Evolutionary conservation across 2,329 filamentous ascomycete genomes (phyloP), one percentile per base, ranked within the genome.

Genomic region (Diaporthe citrichinensis): DNA sequence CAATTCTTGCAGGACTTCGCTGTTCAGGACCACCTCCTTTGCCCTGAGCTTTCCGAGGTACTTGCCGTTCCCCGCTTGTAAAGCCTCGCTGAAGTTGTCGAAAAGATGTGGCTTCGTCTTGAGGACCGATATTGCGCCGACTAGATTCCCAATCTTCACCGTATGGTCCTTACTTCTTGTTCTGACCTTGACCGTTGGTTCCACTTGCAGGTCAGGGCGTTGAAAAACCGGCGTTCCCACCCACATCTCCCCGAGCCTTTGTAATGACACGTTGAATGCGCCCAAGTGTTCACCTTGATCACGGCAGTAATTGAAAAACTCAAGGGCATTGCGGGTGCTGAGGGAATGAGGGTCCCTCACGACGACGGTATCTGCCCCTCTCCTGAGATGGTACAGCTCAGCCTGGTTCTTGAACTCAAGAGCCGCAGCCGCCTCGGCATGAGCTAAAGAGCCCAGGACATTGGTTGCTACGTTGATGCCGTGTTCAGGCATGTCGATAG

Each of bases 401-500:
- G 72, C 72, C 39, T 74, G 62, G 3, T 6, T 71, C 58, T 71
- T 74, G 62, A 74, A 74, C 10, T 74, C 53, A 25, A 20, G 53
- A 51, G 53, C 51, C n/a, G 72, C 72, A 49, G 53, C 62, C 7
- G 53, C 28, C 53, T 71, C 72, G n/a, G 39, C 72, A 20, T n/a
- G 3, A 5, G 20, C 28, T 7, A 71, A 5, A 20, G 36, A 17
- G 12, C 53, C n/a, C n/a, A 10, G 2, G n/a, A 23, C 36, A n/a
- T 2, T 39, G 41, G 61, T 49, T 20, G 34, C 46, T 3, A 68
- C 39, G 17, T 71, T 44, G 41, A 74, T 74, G 2, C 28, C 72
- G 34, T 74, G 72, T 31, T 74, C 41, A 12, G 41, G 72, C 72
- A 74, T 74, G 4, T 74, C 17, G 62, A 74, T 39, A n/a, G 23